Conservation (phyloP, 176 grass and related monocot species). For the Zoysia japonica region DNA sequence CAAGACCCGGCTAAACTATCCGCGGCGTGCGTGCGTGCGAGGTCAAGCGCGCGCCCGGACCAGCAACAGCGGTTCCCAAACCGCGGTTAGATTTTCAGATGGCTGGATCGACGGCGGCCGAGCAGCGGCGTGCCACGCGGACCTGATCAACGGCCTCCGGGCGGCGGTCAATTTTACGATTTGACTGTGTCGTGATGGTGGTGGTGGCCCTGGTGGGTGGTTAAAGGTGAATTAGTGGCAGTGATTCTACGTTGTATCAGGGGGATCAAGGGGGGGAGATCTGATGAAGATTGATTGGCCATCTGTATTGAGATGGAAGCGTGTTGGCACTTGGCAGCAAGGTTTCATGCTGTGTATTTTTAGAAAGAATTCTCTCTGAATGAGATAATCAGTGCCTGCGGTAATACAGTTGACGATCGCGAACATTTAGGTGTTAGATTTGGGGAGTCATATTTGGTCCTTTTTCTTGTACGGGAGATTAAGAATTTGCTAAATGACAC, state of each 20-base stretch:
- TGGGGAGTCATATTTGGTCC: not conserved
- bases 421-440: not conserved
- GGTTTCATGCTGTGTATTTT: not conserved
- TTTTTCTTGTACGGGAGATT: not conserved
- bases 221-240: not conserved
- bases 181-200: slow-evolving; percentile 2
- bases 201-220: not conserved
- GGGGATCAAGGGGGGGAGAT: not conserved
- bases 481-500: not conserved
- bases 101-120: not conserved
- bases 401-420: not conserved
- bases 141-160: not conserved
- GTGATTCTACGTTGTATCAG: not conserved
- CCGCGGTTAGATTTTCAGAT: slow-evolving; percentile 31
- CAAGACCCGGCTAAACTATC: slow-evolving; percentile 10
- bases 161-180: not conserved
- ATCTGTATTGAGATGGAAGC: not conserved
- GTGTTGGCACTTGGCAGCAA: not conserved
- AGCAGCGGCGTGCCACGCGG: not conserved
- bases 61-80: no score
- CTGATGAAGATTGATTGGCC: not conserved
- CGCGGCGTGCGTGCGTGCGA: not conserved
- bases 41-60: not conserved
- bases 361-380: not conserved
- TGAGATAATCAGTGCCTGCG: not conserved